Base-by-base conservation (phyloP, 1,284 basidiomycete genomes). In the Lentinula novae-zelandiae region DNA sequence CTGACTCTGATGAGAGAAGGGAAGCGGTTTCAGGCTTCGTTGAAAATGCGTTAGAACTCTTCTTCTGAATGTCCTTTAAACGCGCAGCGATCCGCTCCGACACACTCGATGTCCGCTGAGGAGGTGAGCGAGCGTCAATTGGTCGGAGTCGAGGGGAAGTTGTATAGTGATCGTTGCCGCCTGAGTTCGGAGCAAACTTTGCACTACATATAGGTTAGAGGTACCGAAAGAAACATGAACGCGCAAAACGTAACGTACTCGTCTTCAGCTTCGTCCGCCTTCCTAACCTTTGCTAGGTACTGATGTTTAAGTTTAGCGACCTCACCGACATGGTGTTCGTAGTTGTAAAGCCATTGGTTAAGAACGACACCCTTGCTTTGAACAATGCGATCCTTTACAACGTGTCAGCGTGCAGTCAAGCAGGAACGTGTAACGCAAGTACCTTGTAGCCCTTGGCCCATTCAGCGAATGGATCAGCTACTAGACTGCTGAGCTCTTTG, bases 211-310 rank as follows among this genome's bases (percentile, higher is more conserved):
- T 44, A 50, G 13, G 31, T 27, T 62, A 31, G 42, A 58, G 49
- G 15, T 15, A 22, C 22, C 22, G 50, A 46, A 15, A 9, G 17
- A 0, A 46, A 22, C 44, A 46, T 22, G 7, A 15, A 36, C 17
- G 9, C 33, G 48, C 17, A 36, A 22, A 22, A 52, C 50, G 48
- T 40, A 17, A 77, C 90, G 70, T 74, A 95, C 93, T 95, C 93
- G 71, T 96, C 93, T 70, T 94, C 93, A 33, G 89, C 87, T 70
- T 96, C 93, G 66, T 96, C 93, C 3, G 93, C 93, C 40, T 83
- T 81, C 57, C 91, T 83, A 0, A 83, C 86, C 74, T 94, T 95
- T 36, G 79, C 74, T n/a, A 92, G 71, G 68, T 95, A 95, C 52
- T 83, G 78, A 60, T 87, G 82, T 73, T 90, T 93, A 61, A 93